Evolutionary conservation across 176 grass and related monocot species (phyloP), one percentile per base, ranked within the genome.

Genomic region (Eremochloa ophiuroides): DNA sequence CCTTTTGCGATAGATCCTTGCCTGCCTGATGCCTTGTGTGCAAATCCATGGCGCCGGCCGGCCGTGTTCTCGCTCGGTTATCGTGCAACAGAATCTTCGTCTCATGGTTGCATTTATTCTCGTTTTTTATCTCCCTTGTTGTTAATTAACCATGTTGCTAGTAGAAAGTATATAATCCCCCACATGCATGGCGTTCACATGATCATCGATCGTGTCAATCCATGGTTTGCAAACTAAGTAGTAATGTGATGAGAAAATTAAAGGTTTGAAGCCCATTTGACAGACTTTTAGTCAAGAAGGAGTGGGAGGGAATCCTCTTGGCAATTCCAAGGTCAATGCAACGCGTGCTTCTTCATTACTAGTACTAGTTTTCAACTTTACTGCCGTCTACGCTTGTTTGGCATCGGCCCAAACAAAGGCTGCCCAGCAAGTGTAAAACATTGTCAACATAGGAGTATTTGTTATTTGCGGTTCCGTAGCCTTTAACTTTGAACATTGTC

Each of bases 271-370:
- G 61, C 46, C 6, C 69, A 68, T 23, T 59, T 51, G 62, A 26
- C 48, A 51, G 29, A 27, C 39, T 26, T 51, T 62, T 62, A 68
- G 75, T 84, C 68, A 74, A 25, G 50, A 37, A 28, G 18, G 33
- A 10, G 67, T 33, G 37, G 63, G 37, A 25, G 55, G 55, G 73
- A 31, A 26, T 69, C 75, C 22, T 80, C 43, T 84, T 84, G 81
- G 8, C 30, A 69, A 80, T 75, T 58, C 62, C 87, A 62, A 88
- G 81, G 81, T 88, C 75, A 84, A 72, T 42, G 42, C 47, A 63
- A 51, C 40, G 53, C 69, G 20, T 71, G 55, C 10, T 71, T 18
- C 25, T 28, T 30, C 6, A n/a, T n/a, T n/a, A 14, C 7, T 53
- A 39, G 35, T 23, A 23, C 50, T 75, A 28, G 60, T 23, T 46